phyloP scores from a whole-genome alignment of 176 grass and related monocot genomes.

The Carex cristatella region DNA sequence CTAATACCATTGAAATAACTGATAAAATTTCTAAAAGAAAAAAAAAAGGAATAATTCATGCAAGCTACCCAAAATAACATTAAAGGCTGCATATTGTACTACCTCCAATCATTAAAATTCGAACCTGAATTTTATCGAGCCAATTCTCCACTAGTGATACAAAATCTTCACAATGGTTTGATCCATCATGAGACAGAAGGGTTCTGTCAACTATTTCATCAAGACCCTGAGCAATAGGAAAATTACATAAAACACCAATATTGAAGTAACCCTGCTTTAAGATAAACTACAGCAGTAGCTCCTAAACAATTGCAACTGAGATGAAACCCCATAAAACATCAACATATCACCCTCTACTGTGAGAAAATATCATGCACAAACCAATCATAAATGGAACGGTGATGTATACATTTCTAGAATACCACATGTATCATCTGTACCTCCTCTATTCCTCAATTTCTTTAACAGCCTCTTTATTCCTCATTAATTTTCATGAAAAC shows the following conservation, averaged over 20 bases:
- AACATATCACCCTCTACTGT: neutral
- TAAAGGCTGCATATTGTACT: neutral
- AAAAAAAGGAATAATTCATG: neutral
- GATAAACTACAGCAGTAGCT: neutral
- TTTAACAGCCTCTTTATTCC: neutral
- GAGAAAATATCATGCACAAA: neutral
- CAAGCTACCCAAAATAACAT: neutral
- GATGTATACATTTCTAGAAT: neutral
- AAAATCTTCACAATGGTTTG: conserved; percentile 68
- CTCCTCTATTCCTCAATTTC: neutral
- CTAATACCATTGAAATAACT: neutral
- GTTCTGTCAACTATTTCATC: conserved; percentile 63
- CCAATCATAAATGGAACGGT: neutral
- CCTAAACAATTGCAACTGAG: neutral
- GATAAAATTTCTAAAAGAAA: neutral
- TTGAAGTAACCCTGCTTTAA: conserved; percentile 10
- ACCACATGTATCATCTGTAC: neutral
- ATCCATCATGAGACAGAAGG: conserved; percentile 59
- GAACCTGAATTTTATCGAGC: conserved; percentile 71
- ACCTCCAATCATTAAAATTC: neutral
- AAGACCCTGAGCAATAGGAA: conserved; percentile 36
- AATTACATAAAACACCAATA: neutral
- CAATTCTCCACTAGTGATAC: conserved; percentile 55
- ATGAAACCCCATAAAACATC: neutral
- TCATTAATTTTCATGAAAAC: neutral